phyloP scores from a whole-genome alignment of 2,329 filamentous ascomycete species.

The Colletotrichum plurivorum region DNA sequence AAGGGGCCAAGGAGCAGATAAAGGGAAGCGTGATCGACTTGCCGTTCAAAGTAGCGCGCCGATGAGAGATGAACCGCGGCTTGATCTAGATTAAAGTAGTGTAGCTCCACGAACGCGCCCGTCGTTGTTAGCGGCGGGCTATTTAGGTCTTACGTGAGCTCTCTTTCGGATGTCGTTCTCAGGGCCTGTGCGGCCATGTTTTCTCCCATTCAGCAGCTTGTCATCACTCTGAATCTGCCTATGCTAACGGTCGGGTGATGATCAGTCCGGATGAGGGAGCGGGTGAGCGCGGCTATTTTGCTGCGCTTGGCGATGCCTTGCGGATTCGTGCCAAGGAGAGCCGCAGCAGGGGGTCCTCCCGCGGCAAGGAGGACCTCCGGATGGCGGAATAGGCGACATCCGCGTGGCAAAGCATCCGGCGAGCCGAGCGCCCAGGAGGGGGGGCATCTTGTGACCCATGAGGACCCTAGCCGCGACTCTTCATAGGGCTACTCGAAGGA shows the following conservation, averaged over 20 bases:
- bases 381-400: neutral
- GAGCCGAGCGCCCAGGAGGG: neutral
- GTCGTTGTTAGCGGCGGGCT: neutral
- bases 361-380: neutral
- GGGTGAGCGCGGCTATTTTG: too few species aligned
- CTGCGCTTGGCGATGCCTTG: neutral
- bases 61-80: neutral
- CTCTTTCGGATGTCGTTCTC: neutral
- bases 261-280: conserved; percentile 1
- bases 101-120: neutral
- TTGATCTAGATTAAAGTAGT: neutral
- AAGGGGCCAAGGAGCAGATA: neutral
- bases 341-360: neutral
- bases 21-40: neutral
- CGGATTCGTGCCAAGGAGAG: neutral
- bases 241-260: neutral
- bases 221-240: neutral
- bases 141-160: conserved; percentile 9
- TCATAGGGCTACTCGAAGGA: neutral
- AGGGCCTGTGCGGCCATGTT: neutral
- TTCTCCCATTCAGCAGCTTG: neutral
- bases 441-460: too few species aligned
- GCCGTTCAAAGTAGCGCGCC: neutral
- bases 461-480: too few species aligned
- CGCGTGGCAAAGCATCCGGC: conserved; percentile 23